Base-by-base conservation (phyloP, 352 stramenopile genomes). In the Pythium plurisporium region DNA sequence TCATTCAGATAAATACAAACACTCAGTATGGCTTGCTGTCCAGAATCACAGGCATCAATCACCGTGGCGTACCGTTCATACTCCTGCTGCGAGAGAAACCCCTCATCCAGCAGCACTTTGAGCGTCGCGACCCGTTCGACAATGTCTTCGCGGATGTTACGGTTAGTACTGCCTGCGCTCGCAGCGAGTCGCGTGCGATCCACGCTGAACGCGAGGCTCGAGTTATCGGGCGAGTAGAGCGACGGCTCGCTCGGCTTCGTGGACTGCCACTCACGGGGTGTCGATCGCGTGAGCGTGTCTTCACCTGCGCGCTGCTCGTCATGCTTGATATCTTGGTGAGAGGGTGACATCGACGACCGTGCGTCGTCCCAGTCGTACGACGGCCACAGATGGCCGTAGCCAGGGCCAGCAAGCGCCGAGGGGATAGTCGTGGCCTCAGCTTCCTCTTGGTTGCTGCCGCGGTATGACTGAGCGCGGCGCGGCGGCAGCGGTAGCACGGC, bases 81-180 rank as follows among this genome's bases (percentile, higher is more conserved):
- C 52, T 95, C 86, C 23, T 92, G 76, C 19, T 73, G 68, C 4
- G 78, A 72, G 44, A 95, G 79, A 53, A 91, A 95, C 0, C 86
- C 86, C 62, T 93, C 70, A 34, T 92, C 83, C 54, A 80, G 83
- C 11, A 95, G 69, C 47, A 74, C 74, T 47, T 81, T 67, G 7
- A 95, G 65, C 34, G 83, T 95, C 34, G 82, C 79, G 27, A 92
- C 85, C 25, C 83, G 72, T 5, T 74, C 62, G 48, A 94, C 58
- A 11, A 91, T 71, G 55, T 75, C 72, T 19, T 89, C 66, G 10
- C 86, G 76, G 17, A 82, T 40, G 19, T 50, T 50, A 27, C 40
- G 25, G 37, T 26, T 41, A 22, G 44, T 33, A 19, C 30, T 49
- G 65, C 42, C 26, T 2, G 54, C 54, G n/a, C 45, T 54, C 0